A percentile compares a stretch with the other conserved stretches of the same genome.
Evolutionary conservation across 148 eudicot species (phyloP).

Genomic region (Beta vulgaris): DNA sequence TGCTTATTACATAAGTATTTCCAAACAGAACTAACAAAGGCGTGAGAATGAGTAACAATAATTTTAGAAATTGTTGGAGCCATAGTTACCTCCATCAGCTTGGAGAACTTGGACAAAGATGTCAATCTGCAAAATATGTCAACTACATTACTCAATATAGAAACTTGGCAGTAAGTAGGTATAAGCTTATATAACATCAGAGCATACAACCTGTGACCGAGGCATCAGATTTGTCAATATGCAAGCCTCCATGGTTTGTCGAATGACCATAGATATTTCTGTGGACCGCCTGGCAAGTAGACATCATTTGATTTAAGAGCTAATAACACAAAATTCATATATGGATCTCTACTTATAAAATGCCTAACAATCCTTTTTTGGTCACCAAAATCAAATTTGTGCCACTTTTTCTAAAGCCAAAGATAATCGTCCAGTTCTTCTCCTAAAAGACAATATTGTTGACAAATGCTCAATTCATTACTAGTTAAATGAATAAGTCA

Average conservation of each 20-base stretch:
- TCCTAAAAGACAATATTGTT: too few species aligned
- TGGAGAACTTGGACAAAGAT: slow-evolving; percentile 97
- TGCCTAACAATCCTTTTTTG: too few species aligned
- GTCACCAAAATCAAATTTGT: too few species aligned
- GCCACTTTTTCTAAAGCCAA: background rate
- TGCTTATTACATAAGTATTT: too few species aligned
- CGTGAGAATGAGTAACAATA: background rate
- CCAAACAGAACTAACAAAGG: too few species aligned
- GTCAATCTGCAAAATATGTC: slow-evolving; percentile 64
- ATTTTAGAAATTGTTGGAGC: background rate
- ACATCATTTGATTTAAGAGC: background rate
- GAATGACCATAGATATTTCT: slow-evolving; percentile 91
- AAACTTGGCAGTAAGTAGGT: background rate
- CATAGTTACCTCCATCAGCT: slow-evolving; percentile 85
- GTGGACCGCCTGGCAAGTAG: slow-evolving; percentile 71
- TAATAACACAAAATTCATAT: too few species aligned
- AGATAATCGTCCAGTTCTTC: too few species aligned
- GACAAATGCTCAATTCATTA: too few species aligned
- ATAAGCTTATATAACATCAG: slow-evolving; percentile 2
- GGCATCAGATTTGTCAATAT: slow-evolving; percentile 85
- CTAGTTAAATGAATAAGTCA: too few species aligned
- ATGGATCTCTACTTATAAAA: too few species aligned
- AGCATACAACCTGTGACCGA: slow-evolving; percentile 64
- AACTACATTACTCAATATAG: slow-evolving; percentile 4
- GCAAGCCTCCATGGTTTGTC: slow-evolving; percentile 96